Percentiles rank a stretch among this genome's conserved stretches.
Conservation (phyloP, 768 basidiomycete genomes). For the Tylopilus felleus region DNA sequence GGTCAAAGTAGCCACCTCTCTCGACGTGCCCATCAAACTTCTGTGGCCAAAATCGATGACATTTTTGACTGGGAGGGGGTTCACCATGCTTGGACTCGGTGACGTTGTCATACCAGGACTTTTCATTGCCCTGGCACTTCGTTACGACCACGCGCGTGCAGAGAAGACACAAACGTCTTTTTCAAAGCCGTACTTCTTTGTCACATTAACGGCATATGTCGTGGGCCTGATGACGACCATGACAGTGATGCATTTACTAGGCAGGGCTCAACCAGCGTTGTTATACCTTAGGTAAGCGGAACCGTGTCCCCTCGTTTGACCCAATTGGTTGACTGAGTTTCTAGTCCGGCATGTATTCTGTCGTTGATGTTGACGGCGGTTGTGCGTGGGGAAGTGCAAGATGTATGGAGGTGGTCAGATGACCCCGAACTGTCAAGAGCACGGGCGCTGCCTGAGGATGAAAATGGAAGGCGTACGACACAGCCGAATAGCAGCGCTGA, state of each 20-base stretch:
- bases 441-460: slow-evolving; percentile 12
- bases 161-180: slow-evolving; percentile 37
- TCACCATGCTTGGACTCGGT: slow-evolving; percentile 89
- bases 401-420: slow-evolving; percentile 74
- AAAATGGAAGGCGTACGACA: slow-evolving; percentile 19
- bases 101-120: slow-evolving; percentile 71
- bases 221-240: slow-evolving; percentile 74
- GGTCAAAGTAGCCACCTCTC: slow-evolving; percentile 86
- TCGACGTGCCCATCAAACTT: slow-evolving; percentile 93
- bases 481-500: slow-evolving; percentile 16
- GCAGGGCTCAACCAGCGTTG: slow-evolving; percentile 84
- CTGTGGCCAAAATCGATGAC: slow-evolving; percentile 72
- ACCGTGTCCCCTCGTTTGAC: background rate
- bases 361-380: slow-evolving; percentile 61
- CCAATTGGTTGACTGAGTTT: background rate
- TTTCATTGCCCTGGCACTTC: slow-evolving; percentile 81
- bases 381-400: slow-evolving; percentile 62
- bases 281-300: slow-evolving; percentile 77
- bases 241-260: slow-evolving; percentile 76
- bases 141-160: slow-evolving; percentile 69
- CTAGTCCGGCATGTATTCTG: slow-evolving; percentile 72
- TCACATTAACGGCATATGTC: slow-evolving; percentile 68
- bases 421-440: slow-evolving; percentile 32
- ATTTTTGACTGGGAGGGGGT: slow-evolving; percentile 53
- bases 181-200: slow-evolving; percentile 72